Conservation (phyloP, 2,329 filamentous ascomycete species). For the Tolypocladium sp. region DNA sequence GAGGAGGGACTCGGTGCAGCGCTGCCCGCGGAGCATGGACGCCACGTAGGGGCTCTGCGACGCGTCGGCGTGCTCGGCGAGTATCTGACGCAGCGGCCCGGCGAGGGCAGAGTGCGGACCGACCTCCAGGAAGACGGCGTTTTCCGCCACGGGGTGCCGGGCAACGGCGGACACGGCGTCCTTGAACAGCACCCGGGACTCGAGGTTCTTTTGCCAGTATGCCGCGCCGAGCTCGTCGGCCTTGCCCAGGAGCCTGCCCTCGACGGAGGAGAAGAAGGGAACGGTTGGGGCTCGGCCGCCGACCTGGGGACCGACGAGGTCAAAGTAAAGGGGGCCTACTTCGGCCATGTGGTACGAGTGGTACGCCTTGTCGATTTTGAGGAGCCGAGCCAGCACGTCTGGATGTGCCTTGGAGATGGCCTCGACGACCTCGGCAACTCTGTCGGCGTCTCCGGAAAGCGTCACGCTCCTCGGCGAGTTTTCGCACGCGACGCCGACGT, state of each 20-base stretch:
- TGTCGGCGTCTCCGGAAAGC: constrained; percentile 4
- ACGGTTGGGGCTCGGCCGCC: too few relatives aligned
- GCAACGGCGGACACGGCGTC: neutral
- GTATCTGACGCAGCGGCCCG: constrained; percentile 10
- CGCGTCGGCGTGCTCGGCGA: neutral
- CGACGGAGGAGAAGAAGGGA: too few relatives aligned
- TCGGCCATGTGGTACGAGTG: constrained; percentile 16
- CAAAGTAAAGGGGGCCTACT: neutral
- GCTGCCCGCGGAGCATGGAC: constrained; percentile 4
- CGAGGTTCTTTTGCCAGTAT: constrained; percentile 8
- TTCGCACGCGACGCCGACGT: constrained; percentile 3
- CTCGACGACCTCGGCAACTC: neutral
- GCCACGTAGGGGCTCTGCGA: constrained; percentile 1
- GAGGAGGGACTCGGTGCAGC: constrained; percentile 1
- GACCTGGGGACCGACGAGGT: too few relatives aligned
- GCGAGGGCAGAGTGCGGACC: constrained; percentile 12
- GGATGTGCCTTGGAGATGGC: neutral
- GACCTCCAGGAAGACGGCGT: constrained; percentile 9
- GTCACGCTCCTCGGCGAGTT: neutral
- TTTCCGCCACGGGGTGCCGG: too few relatives aligned
- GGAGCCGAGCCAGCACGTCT: neutral
- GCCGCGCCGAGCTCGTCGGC: neutral
- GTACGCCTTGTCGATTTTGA: constrained; percentile 19
- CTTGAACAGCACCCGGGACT: constrained; percentile 4
- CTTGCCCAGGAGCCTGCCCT: too few relatives aligned